Base-by-base conservation (phyloP, 2,329 filamentous ascomycete genomes). In the Seiridium unicorne region DNA sequence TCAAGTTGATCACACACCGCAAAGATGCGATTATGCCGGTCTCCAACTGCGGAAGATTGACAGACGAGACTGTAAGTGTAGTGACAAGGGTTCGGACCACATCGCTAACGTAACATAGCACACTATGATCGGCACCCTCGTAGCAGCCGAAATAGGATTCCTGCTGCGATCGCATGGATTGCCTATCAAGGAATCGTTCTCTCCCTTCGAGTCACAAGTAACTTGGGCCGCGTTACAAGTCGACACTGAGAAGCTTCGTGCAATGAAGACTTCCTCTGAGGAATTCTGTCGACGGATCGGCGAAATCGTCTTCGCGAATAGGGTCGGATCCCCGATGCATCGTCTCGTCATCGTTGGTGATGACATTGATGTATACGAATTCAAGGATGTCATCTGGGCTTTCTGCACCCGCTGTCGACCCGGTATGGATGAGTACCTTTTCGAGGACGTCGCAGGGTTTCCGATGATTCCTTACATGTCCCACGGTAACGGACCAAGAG, bases 241-340 rank as follows among this genome's bases (percentile, higher is more conserved):
- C 31, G 85, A 89, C 67, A 83, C 79, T 1, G 73, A 77, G 5
- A 82, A 82, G 66, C 77, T 89, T 7, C 81, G 81, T 36, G 76
- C 79, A 7, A 80, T 86, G 78, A 81, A 85, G 49, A 81, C 80
- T 13, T 82, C 68, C 0, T 58, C 76, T 0, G 62, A 69, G 18
- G 73, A 76, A 0, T 76, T 84, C 49, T 71, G 71, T 54, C 69
- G 72, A 48, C 66, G 65, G 31, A 65, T 83, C 9, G 81, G 79
- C 0, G 73, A 81, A 46, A 18, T 81, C 1, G 66, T 81, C 4
- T 80, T 76, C 66, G 66, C 68, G 42, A 63, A 76, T 57, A 83
- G 82, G 68, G 71, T 71, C 9, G 75, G 76, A 5, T 74, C 73
- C 47, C 71, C 71, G 0, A 78, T 81, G 51, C 76, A 82, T 58